A percentile compares a stretch with the other conserved stretches of the same genome.
Evolutionary conservation across 768 basidiomycete species (phyloP).

Genomic region (Rhodotorula paludigena): DNA sequence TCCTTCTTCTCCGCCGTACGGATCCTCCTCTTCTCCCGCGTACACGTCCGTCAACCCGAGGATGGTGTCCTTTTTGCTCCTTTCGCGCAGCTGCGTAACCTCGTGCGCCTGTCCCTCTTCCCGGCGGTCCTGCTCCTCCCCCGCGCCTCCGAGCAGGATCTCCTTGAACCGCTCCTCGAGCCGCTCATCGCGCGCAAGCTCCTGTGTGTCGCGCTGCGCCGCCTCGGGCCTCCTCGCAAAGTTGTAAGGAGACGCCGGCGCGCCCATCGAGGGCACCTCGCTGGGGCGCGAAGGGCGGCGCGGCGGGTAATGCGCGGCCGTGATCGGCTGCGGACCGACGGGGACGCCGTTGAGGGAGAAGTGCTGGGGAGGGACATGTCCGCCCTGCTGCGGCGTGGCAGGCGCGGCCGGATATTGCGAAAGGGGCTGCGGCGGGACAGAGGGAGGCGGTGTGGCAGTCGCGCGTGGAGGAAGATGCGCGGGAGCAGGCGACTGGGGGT

Average conservation of each 20-base stretch:
- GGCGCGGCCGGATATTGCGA: too few species aligned
- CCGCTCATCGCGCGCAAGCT: slow-evolving; percentile 3
- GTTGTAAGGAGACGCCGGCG: slow-evolving; percentile 9
- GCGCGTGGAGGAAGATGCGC: neutral
- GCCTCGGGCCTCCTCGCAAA: neutral
- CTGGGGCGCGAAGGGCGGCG: slow-evolving; percentile 12
- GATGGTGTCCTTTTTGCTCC: slow-evolving; percentile 35
- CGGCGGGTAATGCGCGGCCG: slow-evolving; percentile 2
- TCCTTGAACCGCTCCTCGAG: slow-evolving; percentile 15
- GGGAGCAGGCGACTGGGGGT: neutral
- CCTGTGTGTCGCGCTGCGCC: slow-evolving; percentile 8
- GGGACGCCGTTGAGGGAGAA: neutral
- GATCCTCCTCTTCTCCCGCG: slow-evolving; percentile 16
- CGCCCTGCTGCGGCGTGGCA: neutral
- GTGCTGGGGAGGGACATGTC: neutral
- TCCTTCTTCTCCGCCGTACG: neutral
- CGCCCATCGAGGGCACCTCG: slow-evolving; percentile 15
- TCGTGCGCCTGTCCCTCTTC: neutral
- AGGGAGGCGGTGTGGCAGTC: neutral
- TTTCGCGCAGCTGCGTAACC: neutral
- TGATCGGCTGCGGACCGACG: slow-evolving; percentile 4
- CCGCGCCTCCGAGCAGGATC: too few species aligned
- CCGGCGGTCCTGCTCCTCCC: neutral
- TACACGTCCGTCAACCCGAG: slow-evolving; percentile 29
- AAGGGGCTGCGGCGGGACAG: neutral